A percentile compares a stretch with the other conserved stretches of the same genome.
These are phyloP conservation scores for Xylaria acuta DNA, from an alignment of 495 filamentous ascomycete genomes.

Conservation along the genomic window DNA sequence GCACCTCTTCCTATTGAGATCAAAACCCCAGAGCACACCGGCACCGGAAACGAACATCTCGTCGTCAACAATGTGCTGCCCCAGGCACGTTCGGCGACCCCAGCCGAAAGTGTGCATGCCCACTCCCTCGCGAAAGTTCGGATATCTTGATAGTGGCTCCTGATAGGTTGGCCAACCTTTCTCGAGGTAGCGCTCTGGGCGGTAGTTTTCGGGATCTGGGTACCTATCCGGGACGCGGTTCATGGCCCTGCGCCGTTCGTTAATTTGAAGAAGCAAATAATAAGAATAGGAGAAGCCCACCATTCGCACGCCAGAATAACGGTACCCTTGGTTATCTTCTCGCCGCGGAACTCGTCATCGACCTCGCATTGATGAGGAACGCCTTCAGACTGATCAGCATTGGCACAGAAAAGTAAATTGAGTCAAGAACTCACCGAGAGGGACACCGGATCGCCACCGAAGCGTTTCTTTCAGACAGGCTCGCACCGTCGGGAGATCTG, in stretches of 20 bases:
- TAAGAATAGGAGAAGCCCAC: constrained; percentile 33
- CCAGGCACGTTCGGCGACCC: constrained; percentile 68
- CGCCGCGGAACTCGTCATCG: constrained; percentile 56
- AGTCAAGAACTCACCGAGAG: constrained; percentile 44
- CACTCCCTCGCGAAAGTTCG: constrained; percentile 58
- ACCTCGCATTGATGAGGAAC: constrained; percentile 60
- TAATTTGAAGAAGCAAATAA: neutral
- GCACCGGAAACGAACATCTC: constrained; percentile 59
- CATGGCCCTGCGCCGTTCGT: constrained; percentile 48
- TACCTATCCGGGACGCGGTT: constrained; percentile 56
- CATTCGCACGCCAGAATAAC: constrained; percentile 63
- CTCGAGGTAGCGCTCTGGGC: constrained; percentile 61
- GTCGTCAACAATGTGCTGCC: constrained; percentile 67
- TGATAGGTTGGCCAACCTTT: constrained; percentile 61
- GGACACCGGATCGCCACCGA: constrained; percentile 64
- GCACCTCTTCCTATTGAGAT: constrained; percentile 48
- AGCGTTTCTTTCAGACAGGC: constrained; percentile 67
- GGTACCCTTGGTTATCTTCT: constrained; percentile 58
- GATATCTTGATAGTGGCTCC: constrained; percentile 56
- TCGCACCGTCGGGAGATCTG: constrained; percentile 56
- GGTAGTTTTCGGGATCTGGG: constrained; percentile 60
- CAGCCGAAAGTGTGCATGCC: constrained; percentile 65
- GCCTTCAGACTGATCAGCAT: constrained; percentile 35
- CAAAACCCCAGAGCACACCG: constrained; percentile 57
- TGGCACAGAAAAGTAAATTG: neutral